Base-by-base conservation (phyloP, 192 early-diverging fungal species). In the Kickxella alabastrina region DNA sequence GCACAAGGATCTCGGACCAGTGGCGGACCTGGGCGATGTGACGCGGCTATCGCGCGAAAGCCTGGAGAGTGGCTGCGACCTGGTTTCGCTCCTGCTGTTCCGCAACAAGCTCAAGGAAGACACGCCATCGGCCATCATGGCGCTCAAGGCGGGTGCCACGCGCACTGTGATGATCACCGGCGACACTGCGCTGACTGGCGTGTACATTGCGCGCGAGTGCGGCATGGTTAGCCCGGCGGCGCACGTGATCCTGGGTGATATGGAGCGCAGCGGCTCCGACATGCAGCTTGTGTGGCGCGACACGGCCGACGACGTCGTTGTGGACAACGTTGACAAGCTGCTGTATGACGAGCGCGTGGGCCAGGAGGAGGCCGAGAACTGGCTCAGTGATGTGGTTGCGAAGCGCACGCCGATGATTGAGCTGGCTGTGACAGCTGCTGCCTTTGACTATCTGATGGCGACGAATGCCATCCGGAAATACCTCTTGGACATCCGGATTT, bases 151-250 rank as follows among this genome's bases (percentile, higher is more conserved):
- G 10, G 90, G 87, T 13, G 83, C 78, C 26, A 81, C 79, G 8
- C 79, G 90, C 17, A 78, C 79, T 1, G 85, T 92, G 10, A 92
- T 92, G 90, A 84, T 92, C 43, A 90, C 90, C 1, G 90, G 90
- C 37, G 90, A 92, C 65, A 85, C 84, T 4, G 84, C 82, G 8
- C 70, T 83, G 31, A 92, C 87, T 7, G 88, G 80, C 24, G 75
- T 86, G 10, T 87, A 79, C 46, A 83, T 92, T 57, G 87, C 83
- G 21, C 79, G 80, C 22, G 61, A 79, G 49, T 83, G 80, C 39
- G 83, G 85, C 3, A 79, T 92, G 79, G 73, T 87, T 36, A 65
- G 68, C 7, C 56, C 74, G 31, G 45, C 61, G 1, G 61, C 83
- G 27, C 65, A 57, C 2, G 75, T 80, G 38, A 41, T 81, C 17